Conservation (phyloP, 768 basidiomycete species). For the Sporobolomyces roseus region DNA sequence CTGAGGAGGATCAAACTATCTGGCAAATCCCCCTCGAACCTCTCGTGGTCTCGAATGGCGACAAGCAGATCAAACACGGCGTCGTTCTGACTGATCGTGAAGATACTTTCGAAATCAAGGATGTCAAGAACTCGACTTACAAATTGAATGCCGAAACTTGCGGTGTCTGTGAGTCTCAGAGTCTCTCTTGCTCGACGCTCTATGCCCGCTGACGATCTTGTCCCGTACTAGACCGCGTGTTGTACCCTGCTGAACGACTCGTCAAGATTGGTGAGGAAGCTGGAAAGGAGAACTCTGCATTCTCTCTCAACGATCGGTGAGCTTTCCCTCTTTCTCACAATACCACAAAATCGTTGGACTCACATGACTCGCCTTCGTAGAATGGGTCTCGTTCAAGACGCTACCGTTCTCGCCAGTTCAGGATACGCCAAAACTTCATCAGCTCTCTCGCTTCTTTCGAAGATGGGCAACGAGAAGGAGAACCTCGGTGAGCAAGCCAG, state of each 20-base stretch:
- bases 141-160: constrained; percentile 83
- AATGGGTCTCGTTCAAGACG: constrained; percentile 81
- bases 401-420: constrained; percentile 72
- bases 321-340: no score
- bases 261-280: constrained; percentile 75
- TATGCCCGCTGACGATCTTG: background rate
- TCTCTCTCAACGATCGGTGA: constrained; percentile 73
- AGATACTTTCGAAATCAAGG: constrained; percentile 60
- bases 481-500: constrained; percentile 32
- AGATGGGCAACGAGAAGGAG: constrained; percentile 60
- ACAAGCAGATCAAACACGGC: constrained; percentile 59
- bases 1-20: constrained; percentile 78
- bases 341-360: background rate
- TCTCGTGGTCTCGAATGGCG: constrained; percentile 61
- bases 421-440: constrained; percentile 73
- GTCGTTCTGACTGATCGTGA: constrained; percentile 68
- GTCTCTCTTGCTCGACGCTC: background rate
- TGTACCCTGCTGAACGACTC: constrained; percentile 76
- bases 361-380: background rate
- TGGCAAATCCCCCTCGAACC: constrained; percentile 84
- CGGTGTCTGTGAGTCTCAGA: constrained; percentile 71
- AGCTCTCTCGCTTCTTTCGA: constrained; percentile 67
- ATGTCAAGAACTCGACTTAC: constrained; percentile 66
- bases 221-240: constrained; percentile 57
- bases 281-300: constrained; percentile 60